Evolutionary conservation across 768 basidiomycete genomes (phyloP).

Genomic region (Crucibulum laeve): DNA sequence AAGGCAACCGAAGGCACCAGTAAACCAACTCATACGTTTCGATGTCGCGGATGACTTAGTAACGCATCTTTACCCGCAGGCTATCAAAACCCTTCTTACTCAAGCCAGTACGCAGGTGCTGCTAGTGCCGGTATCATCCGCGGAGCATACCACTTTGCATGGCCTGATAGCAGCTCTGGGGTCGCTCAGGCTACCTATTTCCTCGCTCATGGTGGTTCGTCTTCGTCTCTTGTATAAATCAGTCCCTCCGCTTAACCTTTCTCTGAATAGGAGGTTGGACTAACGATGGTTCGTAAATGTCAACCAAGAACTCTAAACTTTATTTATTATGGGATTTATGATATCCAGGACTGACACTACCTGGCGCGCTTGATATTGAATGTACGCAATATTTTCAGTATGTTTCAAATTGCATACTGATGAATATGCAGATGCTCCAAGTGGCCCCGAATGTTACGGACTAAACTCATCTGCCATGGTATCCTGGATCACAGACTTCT

Average conservation of each 20-base stretch:
- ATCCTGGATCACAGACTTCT: slow-evolving; percentile 58
- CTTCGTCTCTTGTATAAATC: not conserved
- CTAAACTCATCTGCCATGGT: slow-evolving; percentile 51
- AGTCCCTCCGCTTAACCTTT: slow-evolving; percentile 14
- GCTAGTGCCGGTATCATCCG: slow-evolving; percentile 53
- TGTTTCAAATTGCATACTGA: not conserved
- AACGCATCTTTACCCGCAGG: slow-evolving; percentile 11
- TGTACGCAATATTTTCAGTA: not conserved
- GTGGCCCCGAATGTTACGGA: slow-evolving; percentile 50
- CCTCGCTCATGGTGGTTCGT: slow-evolving; percentile 46
- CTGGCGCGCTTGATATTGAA: slow-evolving; percentile 1
- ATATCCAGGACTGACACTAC: slow-evolving; percentile 34
- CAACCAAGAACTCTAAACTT: slow-evolving; percentile 19
- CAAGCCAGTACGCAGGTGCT: slow-evolving; percentile 49
- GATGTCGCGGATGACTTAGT: slow-evolving; percentile 16
- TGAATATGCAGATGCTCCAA: slow-evolving; percentile 38
- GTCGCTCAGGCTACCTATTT: slow-evolving; percentile 59
- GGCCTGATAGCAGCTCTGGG: slow-evolving; percentile 47
- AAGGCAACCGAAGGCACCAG: slow-evolving; percentile 66
- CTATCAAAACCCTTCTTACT: slow-evolving; percentile 41
- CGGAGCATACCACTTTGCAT: slow-evolving; percentile 60
- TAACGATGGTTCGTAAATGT: slow-evolving; percentile 11
- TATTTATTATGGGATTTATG: too few species aligned
- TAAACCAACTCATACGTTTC: too few species aligned
- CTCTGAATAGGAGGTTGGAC: slow-evolving; percentile 15